phyloP scores from a whole-genome alignment of 345 rosid genomes.

The Odontarrhena argentea region DNA sequence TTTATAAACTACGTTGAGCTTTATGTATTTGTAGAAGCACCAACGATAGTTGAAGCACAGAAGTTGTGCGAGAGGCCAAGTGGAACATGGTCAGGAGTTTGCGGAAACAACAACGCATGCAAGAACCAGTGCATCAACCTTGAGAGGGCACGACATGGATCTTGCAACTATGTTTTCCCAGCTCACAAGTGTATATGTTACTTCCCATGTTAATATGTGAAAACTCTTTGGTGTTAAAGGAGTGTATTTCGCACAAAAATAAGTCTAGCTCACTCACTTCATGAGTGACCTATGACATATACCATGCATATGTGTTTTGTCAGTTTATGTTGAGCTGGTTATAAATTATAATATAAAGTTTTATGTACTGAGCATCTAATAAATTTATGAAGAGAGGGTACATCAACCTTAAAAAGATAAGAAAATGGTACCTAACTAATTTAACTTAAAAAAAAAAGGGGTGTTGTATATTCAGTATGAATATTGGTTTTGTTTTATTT shows the following conservation, averaged over 20 bases:
- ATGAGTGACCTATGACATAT: too few relatives aligned
- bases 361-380: not conserved
- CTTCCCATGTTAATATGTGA: too few relatives aligned
- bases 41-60: conserved; percentile 24
- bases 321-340: too few relatives aligned
- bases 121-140: too few relatives aligned
- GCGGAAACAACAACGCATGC: conserved; percentile 19
- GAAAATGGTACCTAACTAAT: not conserved
- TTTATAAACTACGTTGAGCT: not conserved
- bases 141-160: too few relatives aligned
- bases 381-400: too few relatives aligned
- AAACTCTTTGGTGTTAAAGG: not conserved
- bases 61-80: conserved; percentile 28
- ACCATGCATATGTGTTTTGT: too few relatives aligned
- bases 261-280: too few relatives aligned
- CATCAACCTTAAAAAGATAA: too few relatives aligned
- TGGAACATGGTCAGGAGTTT: conserved; percentile 35
- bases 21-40: conserved; percentile 18
- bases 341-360: too few relatives aligned
- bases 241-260: too few relatives aligned
- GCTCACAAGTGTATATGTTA: conserved; percentile 27
- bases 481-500: not conserved
- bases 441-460: not conserved
- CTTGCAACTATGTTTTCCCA: conserved; percentile 30
- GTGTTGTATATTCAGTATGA: not conserved